These are phyloP conservation scores for Eucalyptus regnans DNA, from an alignment of 345 rosid genomes.

Conservation along the genomic window DNA sequence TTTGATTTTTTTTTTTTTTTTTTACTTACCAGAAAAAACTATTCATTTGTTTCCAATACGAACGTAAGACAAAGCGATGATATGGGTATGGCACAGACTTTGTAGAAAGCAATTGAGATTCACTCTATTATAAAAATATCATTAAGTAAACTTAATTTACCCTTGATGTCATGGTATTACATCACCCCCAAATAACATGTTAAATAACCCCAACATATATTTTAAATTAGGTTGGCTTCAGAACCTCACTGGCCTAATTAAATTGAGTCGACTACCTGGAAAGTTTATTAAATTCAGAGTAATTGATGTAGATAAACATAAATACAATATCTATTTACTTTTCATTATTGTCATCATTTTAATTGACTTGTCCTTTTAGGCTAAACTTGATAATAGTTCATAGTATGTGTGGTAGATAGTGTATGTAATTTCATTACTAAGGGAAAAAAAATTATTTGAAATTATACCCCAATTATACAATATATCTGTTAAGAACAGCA, in stretches of 20 bases:
- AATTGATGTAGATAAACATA: not conserved
- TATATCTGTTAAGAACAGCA: too few species aligned
- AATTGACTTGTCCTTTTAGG: not conserved
- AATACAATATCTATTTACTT: too few species aligned
- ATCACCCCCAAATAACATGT: not conserved
- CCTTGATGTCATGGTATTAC: not conserved
- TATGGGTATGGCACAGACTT: not conserved
- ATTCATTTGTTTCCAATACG: not conserved
- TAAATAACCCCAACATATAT: not conserved
- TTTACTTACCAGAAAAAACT: too few species aligned
- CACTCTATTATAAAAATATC: too few species aligned
- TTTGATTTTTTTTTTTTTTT: too few species aligned
- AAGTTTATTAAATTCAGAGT: not conserved
- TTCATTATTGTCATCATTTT: not conserved
- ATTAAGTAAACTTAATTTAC: too few species aligned
- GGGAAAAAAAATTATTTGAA: too few species aligned
- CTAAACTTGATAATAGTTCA: not conserved
- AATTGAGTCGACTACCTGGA: constrained; percentile 1
- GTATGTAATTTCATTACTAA: not conserved
- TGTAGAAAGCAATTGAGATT: not conserved
- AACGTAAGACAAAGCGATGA: not conserved
- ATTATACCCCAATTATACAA: too few species aligned
- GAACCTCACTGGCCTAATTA: not conserved
- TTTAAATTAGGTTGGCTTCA: not conserved
- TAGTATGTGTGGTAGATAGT: not conserved